Base-by-base conservation (phyloP, 257 asterid genomes). In the Ilex aquifolium region DNA sequence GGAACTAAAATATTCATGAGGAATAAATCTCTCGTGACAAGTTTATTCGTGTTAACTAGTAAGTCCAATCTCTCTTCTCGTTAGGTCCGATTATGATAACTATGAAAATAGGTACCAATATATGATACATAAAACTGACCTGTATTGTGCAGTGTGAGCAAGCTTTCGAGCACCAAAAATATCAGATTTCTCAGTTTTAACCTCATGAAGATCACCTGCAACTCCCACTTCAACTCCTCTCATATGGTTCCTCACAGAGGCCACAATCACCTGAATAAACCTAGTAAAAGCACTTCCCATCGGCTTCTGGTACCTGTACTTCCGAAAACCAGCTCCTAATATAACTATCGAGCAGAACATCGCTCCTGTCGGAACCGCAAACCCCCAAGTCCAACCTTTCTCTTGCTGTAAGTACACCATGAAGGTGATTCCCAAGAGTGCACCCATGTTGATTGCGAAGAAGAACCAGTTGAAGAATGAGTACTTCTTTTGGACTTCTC, bases 381-480 rank as follows among this genome's bases (percentile, higher is more conserved):
- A 86, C 31, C 96, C 96, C 95, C 96, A 88, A 42, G 46, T 61
- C 85, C 86, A 88, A 0, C 95, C 96, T 13, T 77, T 82, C 61
- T 77, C 69, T 0, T 71, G 81, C 71, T 86, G 84, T 0, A 86
- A n/a, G 48, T 82, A 88, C 57, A 88, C 95, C 49, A 88, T 5
- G 10, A 88, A 63, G 0, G 95, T 88, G 49, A 88, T 82, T 10
- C 96, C 96, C 61, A 84, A 50, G 15, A 88, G 79, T 31, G 95
- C 96, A 16, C 93, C 95, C 90, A 79, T 82, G 74, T 88, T 88
- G 31, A 88, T 88, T 31, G 95, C 95, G 44, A 86, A 86, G 85
- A 83, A 88, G 69, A 86, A 88, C 96, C 96, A 88, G 54, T 88
- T 88, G 78, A 88, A 88, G 57, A 88, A 88, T 6, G 88, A 73